Conservation (phyloP, 1,284 basidiomycete species). For the Rhodotorula sp. region DNA sequence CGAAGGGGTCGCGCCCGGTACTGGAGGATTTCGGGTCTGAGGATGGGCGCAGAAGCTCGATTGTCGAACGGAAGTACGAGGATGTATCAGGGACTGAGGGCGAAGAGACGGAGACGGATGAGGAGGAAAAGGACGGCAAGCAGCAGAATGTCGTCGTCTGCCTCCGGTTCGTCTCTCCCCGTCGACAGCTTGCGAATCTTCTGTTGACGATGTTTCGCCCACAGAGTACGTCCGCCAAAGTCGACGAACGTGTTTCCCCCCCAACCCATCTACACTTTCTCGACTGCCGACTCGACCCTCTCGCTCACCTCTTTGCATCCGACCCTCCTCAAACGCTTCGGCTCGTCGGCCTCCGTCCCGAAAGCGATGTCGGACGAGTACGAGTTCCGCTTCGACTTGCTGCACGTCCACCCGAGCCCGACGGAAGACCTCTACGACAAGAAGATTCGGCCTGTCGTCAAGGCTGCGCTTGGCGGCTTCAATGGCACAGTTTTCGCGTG, state of each 20-base stretch:
- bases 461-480: constrained; percentile 57
- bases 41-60: background rate
- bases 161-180: constrained; percentile 22
- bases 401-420: constrained; percentile 49
- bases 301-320: constrained; percentile 35
- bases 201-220: background rate
- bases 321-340: constrained; percentile 37
- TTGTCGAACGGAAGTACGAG: background rate
- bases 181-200: too few species aligned
- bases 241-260: background rate
- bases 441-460: constrained; percentile 55
- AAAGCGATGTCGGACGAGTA: constrained; percentile 30
- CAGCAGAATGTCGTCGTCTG: constrained; percentile 39
- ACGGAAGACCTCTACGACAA: constrained; percentile 52
- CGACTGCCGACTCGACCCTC: constrained; percentile 14
- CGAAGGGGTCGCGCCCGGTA: background rate
- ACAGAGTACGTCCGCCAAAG: constrained; percentile 30
- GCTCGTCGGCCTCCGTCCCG: constrained; percentile 15
- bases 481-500: constrained; percentile 55
- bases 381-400: constrained; percentile 34
- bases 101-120: constrained; percentile 25
- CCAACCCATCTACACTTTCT: constrained; percentile 32
- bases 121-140: constrained; percentile 28
- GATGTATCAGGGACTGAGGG: background rate
- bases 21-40: constrained; percentile 1